Evolutionary conservation across 495 filamentous ascomycete species (phyloP), one percentile per base, ranked within the genome.

Genomic region (Tuber melanosporum): DNA sequence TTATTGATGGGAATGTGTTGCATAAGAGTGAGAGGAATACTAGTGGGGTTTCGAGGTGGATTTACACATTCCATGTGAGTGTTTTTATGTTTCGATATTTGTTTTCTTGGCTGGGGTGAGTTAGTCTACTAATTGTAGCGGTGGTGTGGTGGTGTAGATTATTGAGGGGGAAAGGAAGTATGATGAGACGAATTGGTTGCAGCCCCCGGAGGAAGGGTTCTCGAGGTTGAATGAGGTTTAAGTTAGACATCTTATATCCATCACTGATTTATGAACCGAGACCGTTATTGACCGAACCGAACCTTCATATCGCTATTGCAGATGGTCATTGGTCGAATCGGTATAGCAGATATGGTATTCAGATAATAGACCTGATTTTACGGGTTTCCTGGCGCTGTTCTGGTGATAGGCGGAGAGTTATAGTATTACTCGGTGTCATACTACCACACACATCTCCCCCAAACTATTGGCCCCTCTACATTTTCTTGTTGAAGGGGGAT

Each of bases 1-100:
- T 99, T 72, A 98, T 99, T 79, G 95, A 99, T 87, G 95, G 95
- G 26, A 98, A 99, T 86, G 85, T 98, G 70, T 80, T 99, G 85
- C 95, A 99, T 84, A 95, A 97, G 89, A 98, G 95, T 84, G 93
- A 96, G 88, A 92, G 87, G 88, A 99, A 99, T 81, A 84, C 88
- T 47, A 97, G 95, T 81, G 84, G 86, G 75, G 92, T 91, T 85
- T 94, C 94, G 75, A 89, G 95, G 82, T 96, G 93, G 84, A 97
- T 97, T 41, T 99, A 99, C 85, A 99, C 96, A 0, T 99, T 98
- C 82, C 95, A 99, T 86, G 88, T 83, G 77, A 80, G 81, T n/a
- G 7, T 36, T 14, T 41, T 32, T n/a, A 12, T n/a, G 78, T 26
- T 19, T 36, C 15, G 41, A 10, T n/a, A 20, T 39, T 71, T 32